Conservation (phyloP, 371 early-diverging fungal species). For the Zychaea mexicana region DNA sequence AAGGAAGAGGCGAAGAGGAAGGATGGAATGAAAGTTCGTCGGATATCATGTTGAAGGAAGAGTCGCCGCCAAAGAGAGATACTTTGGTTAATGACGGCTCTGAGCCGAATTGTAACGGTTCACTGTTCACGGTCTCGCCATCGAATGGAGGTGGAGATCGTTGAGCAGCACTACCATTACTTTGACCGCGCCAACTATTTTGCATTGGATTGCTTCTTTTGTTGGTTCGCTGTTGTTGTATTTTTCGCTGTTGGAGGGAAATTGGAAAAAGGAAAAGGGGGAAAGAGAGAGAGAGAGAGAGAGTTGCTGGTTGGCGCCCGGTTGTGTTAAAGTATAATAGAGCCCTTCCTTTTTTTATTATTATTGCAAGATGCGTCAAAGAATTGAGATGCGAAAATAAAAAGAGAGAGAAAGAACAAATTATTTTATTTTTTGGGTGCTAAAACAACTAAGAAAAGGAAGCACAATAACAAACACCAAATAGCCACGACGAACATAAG, state of each 20-base stretch:
- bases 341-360: too few species aligned
- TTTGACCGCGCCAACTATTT: slow-evolving; percentile 3
- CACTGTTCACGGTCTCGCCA: slow-evolving; percentile 3
- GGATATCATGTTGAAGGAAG: slow-evolving; percentile 8
- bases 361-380: too few species aligned
- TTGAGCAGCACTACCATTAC: neutral
- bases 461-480: too few species aligned
- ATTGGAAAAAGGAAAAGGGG: neutral
- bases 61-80: slow-evolving; percentile 24
- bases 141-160: slow-evolving; percentile 4
- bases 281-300: neutral
- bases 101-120: slow-evolving; percentile 9
- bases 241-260: neutral
- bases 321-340: too few species aligned
- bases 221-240: neutral
- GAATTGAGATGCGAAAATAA: too few species aligned
- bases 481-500: too few species aligned
- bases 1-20: neutral
- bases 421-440: neutral
- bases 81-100: slow-evolving; percentile 32
- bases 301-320: too few species aligned
- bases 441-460: neutral
- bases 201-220: slow-evolving; percentile 3
- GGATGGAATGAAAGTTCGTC: slow-evolving; percentile 5
- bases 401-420: too few species aligned